Evolutionary conservation across 176 grass and related monocot species (phyloP).

Genomic region (Aegilops tauschii): DNA sequence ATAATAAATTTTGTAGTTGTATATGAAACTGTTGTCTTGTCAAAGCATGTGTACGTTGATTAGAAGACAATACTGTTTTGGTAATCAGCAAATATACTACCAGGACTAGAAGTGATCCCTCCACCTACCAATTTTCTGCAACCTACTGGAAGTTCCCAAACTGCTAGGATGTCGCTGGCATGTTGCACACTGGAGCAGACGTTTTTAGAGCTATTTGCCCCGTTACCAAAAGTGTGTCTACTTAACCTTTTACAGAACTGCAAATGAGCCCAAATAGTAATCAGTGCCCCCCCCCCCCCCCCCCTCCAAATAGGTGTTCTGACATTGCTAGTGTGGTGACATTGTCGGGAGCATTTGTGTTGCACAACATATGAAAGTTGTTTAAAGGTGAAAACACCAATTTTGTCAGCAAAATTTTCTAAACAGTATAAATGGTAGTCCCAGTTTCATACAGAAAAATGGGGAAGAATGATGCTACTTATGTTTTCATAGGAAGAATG

Average conservation of each 20-base stretch:
- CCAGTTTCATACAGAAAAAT: not conserved
- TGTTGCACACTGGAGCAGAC: conserved; percentile 1
- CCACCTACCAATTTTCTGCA: not conserved
- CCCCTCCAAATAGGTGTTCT: not conserved
- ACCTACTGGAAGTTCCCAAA: not conserved
- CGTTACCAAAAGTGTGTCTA: not conserved
- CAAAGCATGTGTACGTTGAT: not conserved
- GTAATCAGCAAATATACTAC: not conserved
- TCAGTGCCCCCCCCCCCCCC: not conserved
- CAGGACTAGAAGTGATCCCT: not conserved
- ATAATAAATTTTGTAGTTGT: not conserved
- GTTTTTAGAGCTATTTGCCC: not conserved
- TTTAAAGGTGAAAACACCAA: not conserved
- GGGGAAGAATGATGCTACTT: not conserved
- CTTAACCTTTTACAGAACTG: not conserved
- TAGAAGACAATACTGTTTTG: not conserved
- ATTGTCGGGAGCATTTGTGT: not conserved
- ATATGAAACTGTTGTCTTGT: not conserved
- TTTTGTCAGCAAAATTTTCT: not conserved
- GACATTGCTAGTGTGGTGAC: not conserved
- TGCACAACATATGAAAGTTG: not conserved
- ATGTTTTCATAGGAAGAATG: not conserved
- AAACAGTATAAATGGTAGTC: not conserved
- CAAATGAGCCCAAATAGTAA: not conserved
- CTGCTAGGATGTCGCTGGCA: not conserved